Evolutionary conservation across 495 filamentous ascomycete genomes (phyloP), one percentile per base, ranked within the genome.

Genomic region (Xylaria venustula): DNA sequence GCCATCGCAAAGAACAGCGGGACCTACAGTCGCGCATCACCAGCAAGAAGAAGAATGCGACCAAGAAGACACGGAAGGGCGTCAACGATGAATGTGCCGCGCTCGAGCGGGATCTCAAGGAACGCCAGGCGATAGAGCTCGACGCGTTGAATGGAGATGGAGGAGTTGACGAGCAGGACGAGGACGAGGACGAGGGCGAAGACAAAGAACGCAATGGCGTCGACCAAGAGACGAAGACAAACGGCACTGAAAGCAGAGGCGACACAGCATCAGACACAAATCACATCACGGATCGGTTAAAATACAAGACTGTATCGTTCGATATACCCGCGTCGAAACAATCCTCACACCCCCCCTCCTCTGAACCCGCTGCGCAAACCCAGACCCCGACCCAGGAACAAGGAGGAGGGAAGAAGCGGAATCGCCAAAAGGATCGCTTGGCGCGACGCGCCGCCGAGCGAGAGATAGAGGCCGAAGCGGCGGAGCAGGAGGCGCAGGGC

Each of bases 31-130:
- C 83, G 36, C 85, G 87, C 23, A 87, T 94, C 63, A 97, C 90
- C 7, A 92, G 90, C 77, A 97, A 96, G 78, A 97, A 96, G 79
- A 97, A 96, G 77, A 83, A 87, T 54, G 92, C 94, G 25, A 94
- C 89, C 37, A 98, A 97, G 77, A 98, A 97, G 82, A 97, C 92
- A 15, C 85, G 94, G 30, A 95, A 92, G 74, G 88, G 88, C 41
- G 81, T 98, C 64, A 92, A 90, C 66, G 86, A 91, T 62, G 90
- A 95, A 75, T 94, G 91, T 72, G 87, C 87, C 28, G 77, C 82
- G 56, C 80, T 93, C 57, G 90, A 93, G 73, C 71, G 77, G 19
- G 79, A 88, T 32, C 72, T 93, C n/a, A 83, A 82, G 48, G 85
- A 88, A 57, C 75, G 74, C 47, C 92, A 96, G 2, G 79, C 81